A percentile compares a stretch with the other conserved stretches of the same genome.
Conservation (phyloP, 2,329 filamentous ascomycete genomes). For the Fusarium dlaminii region DNA sequence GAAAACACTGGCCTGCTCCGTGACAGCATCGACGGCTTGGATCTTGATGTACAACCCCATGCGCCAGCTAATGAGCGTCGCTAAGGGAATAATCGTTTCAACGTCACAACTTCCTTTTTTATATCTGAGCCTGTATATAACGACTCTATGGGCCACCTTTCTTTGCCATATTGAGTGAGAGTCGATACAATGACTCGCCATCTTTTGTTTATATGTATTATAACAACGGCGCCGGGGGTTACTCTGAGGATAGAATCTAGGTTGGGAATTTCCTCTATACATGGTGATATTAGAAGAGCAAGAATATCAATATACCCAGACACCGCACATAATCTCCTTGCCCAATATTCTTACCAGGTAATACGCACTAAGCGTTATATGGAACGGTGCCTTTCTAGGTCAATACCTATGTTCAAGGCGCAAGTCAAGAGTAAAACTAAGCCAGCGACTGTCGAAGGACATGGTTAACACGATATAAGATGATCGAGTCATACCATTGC, state of each 20-base stretch:
- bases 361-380: background rate
- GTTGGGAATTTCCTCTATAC: background rate
- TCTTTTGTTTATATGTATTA: constrained; percentile 35
- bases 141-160: constrained; percentile 15
- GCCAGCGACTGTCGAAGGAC: background rate
- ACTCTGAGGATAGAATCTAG: constrained; percentile 12
- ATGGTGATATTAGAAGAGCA: constrained; percentile 7
- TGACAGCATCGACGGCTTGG: constrained; percentile 49
- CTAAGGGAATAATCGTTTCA: constrained; percentile 24
- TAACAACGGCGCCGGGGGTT: constrained; percentile 15
- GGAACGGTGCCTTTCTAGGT: background rate
- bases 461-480: background rate
- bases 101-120: constrained; percentile 20
- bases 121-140: constrained; percentile 24
- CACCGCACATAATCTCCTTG: constrained; percentile 14
- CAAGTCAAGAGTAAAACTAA: background rate
- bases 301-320: constrained; percentile 35
- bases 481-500: background rate
- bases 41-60: constrained; percentile 47
- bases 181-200: constrained; percentile 5
- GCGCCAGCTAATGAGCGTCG: constrained; percentile 22
- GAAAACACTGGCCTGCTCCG: constrained; percentile 58
- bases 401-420: background rate
- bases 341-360: background rate
- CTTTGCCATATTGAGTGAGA: constrained; percentile 16